Conservation (phyloP, 2,329 filamentous ascomycete genomes). For the Beauveria australis region DNA sequence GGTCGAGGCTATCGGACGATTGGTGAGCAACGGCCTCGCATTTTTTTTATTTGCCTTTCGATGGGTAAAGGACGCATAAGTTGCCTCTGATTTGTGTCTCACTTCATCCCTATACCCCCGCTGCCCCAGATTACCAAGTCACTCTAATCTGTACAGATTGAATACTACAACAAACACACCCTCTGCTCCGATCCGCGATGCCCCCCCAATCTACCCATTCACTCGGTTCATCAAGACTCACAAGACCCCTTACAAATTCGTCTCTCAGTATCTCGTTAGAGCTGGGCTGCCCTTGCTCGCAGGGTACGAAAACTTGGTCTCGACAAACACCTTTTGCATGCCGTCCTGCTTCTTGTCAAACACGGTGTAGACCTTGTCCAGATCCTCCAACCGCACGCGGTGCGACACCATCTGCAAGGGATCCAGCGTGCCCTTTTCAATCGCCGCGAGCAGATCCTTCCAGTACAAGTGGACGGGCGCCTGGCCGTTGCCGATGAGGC, state of each 20-base stretch:
- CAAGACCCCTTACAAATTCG: too few relatives aligned
- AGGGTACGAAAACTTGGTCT: slow-evolving; percentile 49
- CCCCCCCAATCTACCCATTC: too few relatives aligned
- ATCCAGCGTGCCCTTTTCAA: slow-evolving; percentile 61
- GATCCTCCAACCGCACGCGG: slow-evolving; percentile 65
- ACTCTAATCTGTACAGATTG: too few relatives aligned
- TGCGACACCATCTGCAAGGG: slow-evolving; percentile 75
- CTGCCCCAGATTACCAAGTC: not conserved
- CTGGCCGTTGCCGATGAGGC: slow-evolving; percentile 60
- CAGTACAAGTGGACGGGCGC: slow-evolving; percentile 77
- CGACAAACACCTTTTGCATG: slow-evolving; percentile 73
- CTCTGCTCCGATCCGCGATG: too few relatives aligned
- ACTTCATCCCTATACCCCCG: too few relatives aligned
- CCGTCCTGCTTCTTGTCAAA: slow-evolving; percentile 55
- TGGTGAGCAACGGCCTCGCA: too few relatives aligned
- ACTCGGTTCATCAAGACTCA: too few relatives aligned
- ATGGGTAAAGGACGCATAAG: too few relatives aligned
- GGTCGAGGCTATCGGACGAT: too few relatives aligned
- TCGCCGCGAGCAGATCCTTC: slow-evolving; percentile 62
- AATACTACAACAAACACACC: too few relatives aligned
- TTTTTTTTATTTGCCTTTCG: too few relatives aligned
- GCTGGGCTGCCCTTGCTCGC: slow-evolving; percentile 33
- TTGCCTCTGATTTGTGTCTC: too few relatives aligned
- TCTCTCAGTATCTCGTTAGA: slow-evolving; percentile 30
- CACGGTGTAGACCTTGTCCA: slow-evolving; percentile 56